Evolutionary conservation across 2,329 filamentous ascomycete genomes (phyloP), one percentile per base, ranked within the genome.

Genomic region (Claviceps africana): DNA sequence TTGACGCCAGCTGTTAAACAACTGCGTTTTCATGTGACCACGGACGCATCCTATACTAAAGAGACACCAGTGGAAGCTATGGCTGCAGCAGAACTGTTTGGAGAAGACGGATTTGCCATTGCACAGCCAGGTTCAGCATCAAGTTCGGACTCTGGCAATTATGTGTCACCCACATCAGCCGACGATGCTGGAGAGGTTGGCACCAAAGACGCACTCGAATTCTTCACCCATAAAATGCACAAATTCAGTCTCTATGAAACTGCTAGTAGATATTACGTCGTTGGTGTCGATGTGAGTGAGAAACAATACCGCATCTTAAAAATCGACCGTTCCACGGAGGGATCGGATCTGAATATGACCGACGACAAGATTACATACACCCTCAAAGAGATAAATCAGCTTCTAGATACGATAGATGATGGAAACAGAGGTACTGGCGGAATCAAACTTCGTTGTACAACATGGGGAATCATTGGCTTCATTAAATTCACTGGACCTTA

Each of bases 201-300:
- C 33, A 65, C 69, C 19, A 64, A 65, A 17, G 63, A 61, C 15
- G 59, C 60, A 1, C 60, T 61, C 5, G 65, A 70, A 51, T 67
- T 70, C 22, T 59, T 72, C 19, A 66, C 74, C 45, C 76, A 77
- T 67, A 79, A 78, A 65, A 95, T 98, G 88, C 89, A 96, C 72
- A 94, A 93, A 62, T 97, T 95, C 68, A 93, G 87, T n/a, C 72
- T 98, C 22, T 97, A 98, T 68, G 93, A 98, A 71, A 98, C 93
- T 3, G 86, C 88, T 13, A 88, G 84, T 52, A 81, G 88, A 50
- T 98, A 93, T 67, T 98, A 96, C 66, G 85, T 98, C 57, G 88
- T 97, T 19, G 93, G 93, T 15, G 86, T 87, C 50, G 93, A 98
- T 64, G 81, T 95, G 52, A 83, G 88, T 59, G 93, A 97, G 66